Percentiles rank a stretch among this genome's conserved stretches.
These are phyloP conservation scores for Leccinum disarticulatum DNA, from an alignment of 768 basidiomycete genomes.

Conservation along the genomic window DNA sequence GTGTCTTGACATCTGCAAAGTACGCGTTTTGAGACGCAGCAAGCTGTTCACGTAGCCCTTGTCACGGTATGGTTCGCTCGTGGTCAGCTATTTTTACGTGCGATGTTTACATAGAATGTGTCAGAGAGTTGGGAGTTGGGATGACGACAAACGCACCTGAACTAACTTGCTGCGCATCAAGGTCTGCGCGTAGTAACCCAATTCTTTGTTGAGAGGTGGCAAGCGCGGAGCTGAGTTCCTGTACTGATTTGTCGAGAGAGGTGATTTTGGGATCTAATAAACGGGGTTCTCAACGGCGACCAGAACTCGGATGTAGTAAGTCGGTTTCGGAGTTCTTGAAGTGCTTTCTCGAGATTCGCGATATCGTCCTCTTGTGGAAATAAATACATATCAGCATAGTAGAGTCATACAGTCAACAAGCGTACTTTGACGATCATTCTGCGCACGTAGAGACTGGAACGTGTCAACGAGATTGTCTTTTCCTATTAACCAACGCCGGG, in stretches of 20 bases:
- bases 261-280: background rate
- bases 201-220: background rate
- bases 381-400: background rate
- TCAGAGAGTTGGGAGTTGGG: background rate
- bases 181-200: background rate
- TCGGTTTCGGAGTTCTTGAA: background rate
- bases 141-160: background rate
- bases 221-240: background rate
- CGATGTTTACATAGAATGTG: background rate
- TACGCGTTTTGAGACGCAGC: background rate
- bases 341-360: background rate
- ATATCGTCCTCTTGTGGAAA: background rate
- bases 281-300: background rate
- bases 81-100: background rate
- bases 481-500: background rate
- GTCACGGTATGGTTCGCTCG: background rate
- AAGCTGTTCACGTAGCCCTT: background rate
- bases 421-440: background rate
- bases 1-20: background rate
- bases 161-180: background rate
- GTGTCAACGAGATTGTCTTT: background rate
- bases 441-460: background rate
- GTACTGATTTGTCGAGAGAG: background rate
- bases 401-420: background rate
- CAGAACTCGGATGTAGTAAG: background rate